Base-by-base conservation (phyloP, 345 rosid genomes). In the Leavenworthia alabamica region DNA sequence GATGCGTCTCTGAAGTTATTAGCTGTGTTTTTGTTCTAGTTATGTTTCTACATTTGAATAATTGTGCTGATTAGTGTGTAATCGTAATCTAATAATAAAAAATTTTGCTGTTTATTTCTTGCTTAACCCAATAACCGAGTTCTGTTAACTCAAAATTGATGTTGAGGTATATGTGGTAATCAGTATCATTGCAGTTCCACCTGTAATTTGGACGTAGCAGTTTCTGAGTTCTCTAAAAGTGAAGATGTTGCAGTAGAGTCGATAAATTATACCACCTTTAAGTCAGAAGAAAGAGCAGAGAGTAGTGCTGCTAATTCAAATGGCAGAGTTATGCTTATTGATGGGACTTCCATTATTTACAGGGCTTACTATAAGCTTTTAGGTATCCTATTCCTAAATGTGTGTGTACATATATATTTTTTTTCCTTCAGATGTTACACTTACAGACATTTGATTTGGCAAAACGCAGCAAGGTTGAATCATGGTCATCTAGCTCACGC, bases 301-400 rank as follows among this genome's bases (percentile, higher is more conserved):
- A 69, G 70, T 68, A 17, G 27, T 1, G 67, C 47, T 57, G 73
- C 62, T 63, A 33, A 77, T 43, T 78, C 83, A 0, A 64, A 81
- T 73, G 84, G 85, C 27, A 79, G 95, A 81, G 82, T 89, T 60
- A 87, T 93, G 99, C 96, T 93, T 51, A 79, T 93, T 67, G 99
- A 93, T 75, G 97, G 97, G 50, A 87, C 99, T 32, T 81, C 99
- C 22, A 62, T 93, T 75, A 87, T 93, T 16, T 93, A 89, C 73
- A 78, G 99, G 80, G 88, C 96, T 56, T 93, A 93, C 80, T 89
- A 76, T 83, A 93, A 93, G 88, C 91, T 89, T 64, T 71, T 93
- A 75, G 97, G 99, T 93, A 79, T 60, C 61, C 17, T 15, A 8
- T 55, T 32, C n/a, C n/a, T n/a, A n/a, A n/a, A n/a, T n/a, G n/a